Base-by-base conservation (phyloP, 345 rosid species). In the Acer yangbiense region DNA sequence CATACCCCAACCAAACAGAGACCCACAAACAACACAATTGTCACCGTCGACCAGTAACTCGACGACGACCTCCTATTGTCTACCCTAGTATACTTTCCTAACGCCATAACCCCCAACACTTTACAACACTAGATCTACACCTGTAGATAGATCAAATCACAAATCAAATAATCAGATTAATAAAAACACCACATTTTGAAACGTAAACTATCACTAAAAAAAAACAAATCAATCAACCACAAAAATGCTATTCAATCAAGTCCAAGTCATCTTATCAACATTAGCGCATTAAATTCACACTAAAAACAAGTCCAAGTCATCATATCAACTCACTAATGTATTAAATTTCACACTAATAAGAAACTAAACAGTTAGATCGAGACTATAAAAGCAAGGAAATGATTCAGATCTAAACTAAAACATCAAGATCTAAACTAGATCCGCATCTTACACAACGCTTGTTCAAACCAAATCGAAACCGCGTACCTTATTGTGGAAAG, bases 1-100 rank as follows among this genome's bases (percentile, higher is more conserved):
- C 99, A 96, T 46, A 90, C 86, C 71, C 98, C 99, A 54, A 94
- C 93, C 85, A 96, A 87, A 81, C 98, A 96, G 20, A 96, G 84
- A 41, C 91, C 98, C 84, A 96, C 97, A 68, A 96, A 94, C 65
- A 89, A 94, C 61, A 87, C 90, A 66, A 93, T 82, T 0, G 95
- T 88, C 86, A 95, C 93, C 0, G 93, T 90, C 6, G 98, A 92
- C 79, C 99, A 95, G 83, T 91, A 92, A 74, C 85, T 89, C 20
- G 97, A 78, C 1, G 94, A 75, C 1, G 91, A 86, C 72, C 93
- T 85, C 79, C 91, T 82, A 77, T 81, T 88, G 66, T 93, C 99
- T 55, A 95, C 71, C 82, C 98, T 88, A 73, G 84, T 81, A 72
- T 95, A 92, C 80, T 92, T 92, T 29, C 88, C 94, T 65, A 80